phyloP scores from a whole-genome alignment of 2,329 filamentous ascomycete species.

The Xylariaceae sp. region DNA sequence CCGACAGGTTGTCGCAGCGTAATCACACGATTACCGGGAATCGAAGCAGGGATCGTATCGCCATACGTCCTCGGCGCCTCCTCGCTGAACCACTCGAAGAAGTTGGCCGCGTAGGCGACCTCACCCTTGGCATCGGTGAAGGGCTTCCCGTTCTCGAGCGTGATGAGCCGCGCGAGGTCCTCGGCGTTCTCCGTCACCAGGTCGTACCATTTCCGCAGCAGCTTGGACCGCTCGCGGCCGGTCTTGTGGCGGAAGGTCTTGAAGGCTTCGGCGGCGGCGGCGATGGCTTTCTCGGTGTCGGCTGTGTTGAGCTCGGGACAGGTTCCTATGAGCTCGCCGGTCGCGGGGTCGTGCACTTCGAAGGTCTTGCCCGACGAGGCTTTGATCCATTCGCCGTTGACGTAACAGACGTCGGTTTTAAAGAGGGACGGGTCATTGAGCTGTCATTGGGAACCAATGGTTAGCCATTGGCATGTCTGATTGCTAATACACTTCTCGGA shows the following conservation, averaged over 20 bases:
- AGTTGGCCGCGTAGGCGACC: slow-evolving; percentile 67
- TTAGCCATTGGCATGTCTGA: not conserved
- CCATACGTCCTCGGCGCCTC: slow-evolving; percentile 73
- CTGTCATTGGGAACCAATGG: slow-evolving; percentile 36
- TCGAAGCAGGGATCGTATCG: slow-evolving; percentile 66
- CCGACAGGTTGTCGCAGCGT: slow-evolving; percentile 82
- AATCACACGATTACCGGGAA: slow-evolving; percentile 69
- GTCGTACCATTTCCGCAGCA: slow-evolving; percentile 79
- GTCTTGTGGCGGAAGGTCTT: slow-evolving; percentile 66
- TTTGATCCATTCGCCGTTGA: slow-evolving; percentile 89
- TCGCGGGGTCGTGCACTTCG: slow-evolving; percentile 80
- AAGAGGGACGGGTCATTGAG: slow-evolving; percentile 77
- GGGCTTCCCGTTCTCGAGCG: slow-evolving; percentile 88
- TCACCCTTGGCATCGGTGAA: slow-evolving; percentile 70
- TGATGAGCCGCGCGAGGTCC: slow-evolving; percentile 78
- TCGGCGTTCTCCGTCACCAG: slow-evolving; percentile 74
- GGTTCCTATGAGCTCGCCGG: slow-evolving; percentile 74
- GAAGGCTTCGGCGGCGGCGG: slow-evolving; percentile 75
- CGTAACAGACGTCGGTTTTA: slow-evolving; percentile 76
- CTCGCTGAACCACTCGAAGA: slow-evolving; percentile 79
- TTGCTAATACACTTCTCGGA: too few relatives aligned
- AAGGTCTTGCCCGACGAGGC: slow-evolving; percentile 89
- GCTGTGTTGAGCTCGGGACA: slow-evolving; percentile 77
- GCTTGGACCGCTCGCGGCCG: slow-evolving; percentile 67
- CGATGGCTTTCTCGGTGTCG: slow-evolving; percentile 78